phyloP scores from a whole-genome alignment of 2,329 filamentous ascomycete species.

The Fusarium lateritium region DNA sequence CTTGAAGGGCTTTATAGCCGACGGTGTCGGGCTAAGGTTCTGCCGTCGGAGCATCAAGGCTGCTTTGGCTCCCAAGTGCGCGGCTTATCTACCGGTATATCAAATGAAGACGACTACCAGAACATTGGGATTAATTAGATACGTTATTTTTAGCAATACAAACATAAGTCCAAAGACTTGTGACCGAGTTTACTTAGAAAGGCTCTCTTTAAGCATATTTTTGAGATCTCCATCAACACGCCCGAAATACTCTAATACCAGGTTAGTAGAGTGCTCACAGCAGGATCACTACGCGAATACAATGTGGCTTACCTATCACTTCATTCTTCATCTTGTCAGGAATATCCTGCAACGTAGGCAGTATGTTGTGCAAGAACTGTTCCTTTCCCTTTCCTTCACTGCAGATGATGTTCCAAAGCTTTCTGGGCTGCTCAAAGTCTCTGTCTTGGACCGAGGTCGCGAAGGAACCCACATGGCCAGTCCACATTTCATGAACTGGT shows the following conservation, averaged over 20 bases:
- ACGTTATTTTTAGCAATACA: no score
- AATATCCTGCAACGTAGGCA: conserved; percentile 36
- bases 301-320: conserved; percentile 15
- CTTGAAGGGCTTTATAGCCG: no score
- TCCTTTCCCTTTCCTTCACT: conserved; percentile 32
- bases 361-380: conserved; percentile 43
- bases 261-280: neutral
- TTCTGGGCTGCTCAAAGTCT: conserved; percentile 45
- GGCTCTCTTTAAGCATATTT: neutral
- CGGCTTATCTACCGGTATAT: no score
- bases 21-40: no score
- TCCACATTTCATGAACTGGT: conserved; percentile 43
- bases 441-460: conserved; percentile 26
- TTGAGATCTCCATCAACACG: conserved; percentile 13
- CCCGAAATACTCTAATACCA: conserved; percentile 5
- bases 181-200: neutral
- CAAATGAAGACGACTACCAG: no score
- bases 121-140: no score
- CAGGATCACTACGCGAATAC: rapidly evolving
- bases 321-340: conserved; percentile 28
- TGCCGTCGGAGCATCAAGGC: no score
- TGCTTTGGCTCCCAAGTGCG: no score
- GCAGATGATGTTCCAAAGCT: conserved; percentile 46
- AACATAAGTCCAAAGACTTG: no score
- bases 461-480: conserved; percentile 39